Base-by-base conservation (phyloP, 163 green algal genomes). In the Coccomyxa subellipsoidea region DNA sequence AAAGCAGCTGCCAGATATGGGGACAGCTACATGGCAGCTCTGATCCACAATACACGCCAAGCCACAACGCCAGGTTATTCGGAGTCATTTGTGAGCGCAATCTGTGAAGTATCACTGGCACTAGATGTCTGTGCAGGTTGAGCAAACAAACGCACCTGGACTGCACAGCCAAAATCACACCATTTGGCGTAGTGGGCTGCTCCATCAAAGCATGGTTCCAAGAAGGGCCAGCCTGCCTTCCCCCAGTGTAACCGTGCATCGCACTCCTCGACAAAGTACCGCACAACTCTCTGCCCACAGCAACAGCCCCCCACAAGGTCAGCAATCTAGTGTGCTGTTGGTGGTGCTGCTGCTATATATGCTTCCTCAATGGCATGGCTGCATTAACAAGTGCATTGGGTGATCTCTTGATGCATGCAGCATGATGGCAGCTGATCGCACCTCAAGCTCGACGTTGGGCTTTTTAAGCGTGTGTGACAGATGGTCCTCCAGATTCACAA, bases 151-250 rank as follows among this genome's bases (percentile, higher is more conserved):
- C 69, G 80, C 39, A 92, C 79, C 69, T 84, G 66, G 0, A 87
- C 92, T 0, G 94, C 93, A 84, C 95, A 98, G 15, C 94, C 95
- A 90, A 98, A 98, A 81, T 96, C 79, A 88, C 95, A 98, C 95
- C 94, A 98, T 34, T 86, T 92, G 35, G 87, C 86, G 79, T 92
- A 97, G 82, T 95, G 87, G 8, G 81, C 83, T 34, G 92, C 90
- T 31, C 94, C 95, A 71, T 94, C 88, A 84, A 93, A 98, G 86
- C 92, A 96, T 34, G 87, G 83, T 25, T 79, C 85, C 40, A 89
- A 78, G 23, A 91, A 81, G 0, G 86, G 85, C 92, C 92, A 98
- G 27, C 94, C 94, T 21, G 90, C 87, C 83, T 96, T 96, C 72
- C 95, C 94, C 89, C 90, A 98, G 85, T 98, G 95, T 78, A 97